Evolutionary conservation across 345 rosid genomes (phyloP).

Genomic region (Camelina sativa): DNA sequence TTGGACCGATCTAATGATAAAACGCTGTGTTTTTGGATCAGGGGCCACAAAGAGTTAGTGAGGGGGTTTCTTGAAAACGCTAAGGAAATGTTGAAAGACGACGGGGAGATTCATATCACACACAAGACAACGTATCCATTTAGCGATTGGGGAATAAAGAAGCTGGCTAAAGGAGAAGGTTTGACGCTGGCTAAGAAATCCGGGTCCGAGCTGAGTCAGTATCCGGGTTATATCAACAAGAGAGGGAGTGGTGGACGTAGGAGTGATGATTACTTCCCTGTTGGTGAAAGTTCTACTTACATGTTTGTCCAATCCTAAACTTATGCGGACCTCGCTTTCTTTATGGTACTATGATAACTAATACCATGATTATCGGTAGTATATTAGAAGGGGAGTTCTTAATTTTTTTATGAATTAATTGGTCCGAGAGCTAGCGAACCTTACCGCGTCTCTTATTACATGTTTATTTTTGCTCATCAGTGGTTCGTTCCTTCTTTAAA

Average conservation of each 20-base stretch:
- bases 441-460: not conserved
- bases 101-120: slow-evolving; percentile 64
- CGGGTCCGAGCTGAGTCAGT: slow-evolving; percentile 40
- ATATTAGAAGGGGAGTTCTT: too few relatives aligned
- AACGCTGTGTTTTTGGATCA: slow-evolving; percentile 11
- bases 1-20: not conserved
- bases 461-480: not conserved
- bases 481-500: not conserved
- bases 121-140: slow-evolving; percentile 62
- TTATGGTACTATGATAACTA: not conserved
- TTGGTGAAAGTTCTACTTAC: slow-evolving; percentile 42
- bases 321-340: not conserved
- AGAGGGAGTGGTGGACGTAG: slow-evolving; percentile 54
- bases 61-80: slow-evolving; percentile 56
- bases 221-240: slow-evolving; percentile 58
- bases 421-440: not conserved
- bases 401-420: too few relatives aligned
- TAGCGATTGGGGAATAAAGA: slow-evolving; percentile 47
- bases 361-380: too few relatives aligned
- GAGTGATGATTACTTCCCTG: slow-evolving; percentile 25
- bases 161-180: slow-evolving; percentile 46
- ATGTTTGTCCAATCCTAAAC: slow-evolving; percentile 23
- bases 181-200: slow-evolving; percentile 41
- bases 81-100: slow-evolving; percentile 43
- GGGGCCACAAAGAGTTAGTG: slow-evolving; percentile 47